Evolutionary conservation across 2,329 filamentous ascomycete species (phyloP).

Genomic region (Microdochium nivale): DNA sequence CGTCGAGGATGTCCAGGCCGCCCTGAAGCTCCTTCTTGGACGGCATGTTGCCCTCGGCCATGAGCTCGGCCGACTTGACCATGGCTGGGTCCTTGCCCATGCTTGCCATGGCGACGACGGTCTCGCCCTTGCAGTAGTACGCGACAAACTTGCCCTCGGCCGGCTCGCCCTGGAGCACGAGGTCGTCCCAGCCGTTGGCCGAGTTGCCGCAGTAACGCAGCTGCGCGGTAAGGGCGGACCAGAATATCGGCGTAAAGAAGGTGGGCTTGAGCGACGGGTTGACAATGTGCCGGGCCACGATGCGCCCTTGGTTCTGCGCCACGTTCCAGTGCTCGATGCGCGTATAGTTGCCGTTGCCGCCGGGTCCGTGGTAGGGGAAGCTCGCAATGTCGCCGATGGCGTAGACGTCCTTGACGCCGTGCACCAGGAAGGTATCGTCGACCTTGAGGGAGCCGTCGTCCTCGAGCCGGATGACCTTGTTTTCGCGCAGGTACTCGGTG

Average conservation of each 20-base stretch:
- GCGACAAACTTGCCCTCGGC: constrained; percentile 77
- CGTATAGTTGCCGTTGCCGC: constrained; percentile 61
- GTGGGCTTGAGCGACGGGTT: constrained; percentile 53
- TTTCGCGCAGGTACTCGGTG: constrained; percentile 72
- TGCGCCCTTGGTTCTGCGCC: constrained; percentile 83
- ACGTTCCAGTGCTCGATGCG: constrained; percentile 99
- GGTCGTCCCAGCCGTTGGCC: constrained; percentile 71
- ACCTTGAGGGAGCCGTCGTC: constrained; percentile 80
- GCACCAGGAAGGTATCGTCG: constrained; percentile 70
- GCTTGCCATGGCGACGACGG: constrained; percentile 79
- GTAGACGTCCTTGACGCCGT: constrained; percentile 73
- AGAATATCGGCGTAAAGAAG: constrained; percentile 88
- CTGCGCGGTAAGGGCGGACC: constrained; percentile 86
- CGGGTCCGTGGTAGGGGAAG: constrained; percentile 88
- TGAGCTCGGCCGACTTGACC: constrained; percentile 74
- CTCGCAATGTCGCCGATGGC: constrained; percentile 93
- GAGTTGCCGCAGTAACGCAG: constrained; percentile 92
- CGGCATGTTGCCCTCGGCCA: constrained; percentile 76
- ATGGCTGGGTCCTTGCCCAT: constrained; percentile 89
- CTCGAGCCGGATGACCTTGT: constrained; percentile 60
- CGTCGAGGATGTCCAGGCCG: constrained; percentile 39
- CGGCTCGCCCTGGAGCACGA: constrained; percentile 70
- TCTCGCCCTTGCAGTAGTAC: constrained; percentile 81
- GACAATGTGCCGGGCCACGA: constrained; percentile 69
- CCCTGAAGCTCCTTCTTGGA: constrained; percentile 66